Conservation (phyloP, 2,329 filamentous ascomycete species). For the Aureobasidium sp. region DNA sequence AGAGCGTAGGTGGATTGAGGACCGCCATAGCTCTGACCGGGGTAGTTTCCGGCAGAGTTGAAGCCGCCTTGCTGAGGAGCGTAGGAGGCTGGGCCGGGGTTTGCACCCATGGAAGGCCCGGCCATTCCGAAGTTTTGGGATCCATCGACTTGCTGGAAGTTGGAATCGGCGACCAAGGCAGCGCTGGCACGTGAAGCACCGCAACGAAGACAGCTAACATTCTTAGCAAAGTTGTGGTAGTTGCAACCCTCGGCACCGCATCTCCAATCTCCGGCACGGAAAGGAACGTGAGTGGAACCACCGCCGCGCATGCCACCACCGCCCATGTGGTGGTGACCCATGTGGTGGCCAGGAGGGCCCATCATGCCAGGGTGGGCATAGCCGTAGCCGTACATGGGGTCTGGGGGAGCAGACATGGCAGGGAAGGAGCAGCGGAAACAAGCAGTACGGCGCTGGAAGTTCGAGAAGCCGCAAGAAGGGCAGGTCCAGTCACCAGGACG, state of each 20-base stretch:
- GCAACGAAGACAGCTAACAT: constrained; percentile 93
- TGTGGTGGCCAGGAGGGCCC: constrained; percentile 43
- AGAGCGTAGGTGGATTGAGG: constrained; percentile 85
- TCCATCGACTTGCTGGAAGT: constrained; percentile 83
- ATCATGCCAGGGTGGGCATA: constrained; percentile 69
- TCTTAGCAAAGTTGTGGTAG: constrained; percentile 99
- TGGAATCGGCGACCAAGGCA: constrained; percentile 70
- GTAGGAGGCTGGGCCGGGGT: constrained; percentile 61
- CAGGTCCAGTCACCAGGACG: constrained; percentile 98
- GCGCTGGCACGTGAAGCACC: constrained; percentile 90
- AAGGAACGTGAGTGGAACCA: constrained; percentile 74
- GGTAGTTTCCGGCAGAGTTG: constrained; percentile 46
- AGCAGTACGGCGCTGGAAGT: constrained; percentile 96
- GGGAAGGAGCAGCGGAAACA: constrained; percentile 99
- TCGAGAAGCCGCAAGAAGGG: constrained; percentile 96
- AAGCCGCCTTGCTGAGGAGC: constrained; percentile 58
- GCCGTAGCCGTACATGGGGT: constrained; percentile 56
- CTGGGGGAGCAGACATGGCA: constrained; percentile 73
- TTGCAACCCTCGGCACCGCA: constrained; percentile 95
- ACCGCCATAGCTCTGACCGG: constrained; percentile 74
- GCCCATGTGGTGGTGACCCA: constrained; percentile 29
- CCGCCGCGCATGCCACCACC: constrained; percentile 51
- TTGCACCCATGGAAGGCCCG: constrained; percentile 78
- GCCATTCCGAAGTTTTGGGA: constrained; percentile 78
- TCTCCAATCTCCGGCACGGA: constrained; percentile 98